Evolutionary conservation across 2,329 filamentous ascomycete species (phyloP), one percentile per base, ranked within the genome.

Genomic region (Botrytis fragariae): DNA sequence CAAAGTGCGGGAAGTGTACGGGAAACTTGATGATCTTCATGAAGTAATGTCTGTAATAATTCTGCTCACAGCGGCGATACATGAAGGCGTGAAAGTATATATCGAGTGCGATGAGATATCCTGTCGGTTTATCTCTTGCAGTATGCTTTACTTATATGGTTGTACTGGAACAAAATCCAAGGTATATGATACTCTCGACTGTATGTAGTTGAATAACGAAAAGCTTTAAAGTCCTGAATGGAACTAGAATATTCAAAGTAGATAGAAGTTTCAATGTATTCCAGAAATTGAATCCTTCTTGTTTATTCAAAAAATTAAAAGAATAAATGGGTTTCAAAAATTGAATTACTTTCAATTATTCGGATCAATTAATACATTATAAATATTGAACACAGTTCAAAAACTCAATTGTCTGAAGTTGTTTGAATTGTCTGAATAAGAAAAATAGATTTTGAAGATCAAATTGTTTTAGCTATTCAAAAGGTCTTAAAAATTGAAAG

Each of bases 271-370:
- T 16, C 12, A 54, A 54, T 18, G 0, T 29, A 29, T 29, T 57
- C 10, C 1, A 29, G 14, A 8, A 14, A 18, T 57, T 18, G n/a
- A 2, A 0, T 29, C 0, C 4, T 2, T 18, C 1, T 29, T 14
- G 7, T n/a, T 54, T 8, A 29, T 54, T 54, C 6, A 3, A 8
- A 0, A 8, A 8, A 1, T 8, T 54, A 25, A 29, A 16, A 29
- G 5, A 54, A 16, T 18, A 8, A 18, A 29, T 54, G 18, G 0
- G 29, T 29, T 54, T 29, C 5, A 51, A 0, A 5, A 16, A n/a
- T 51, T n/a, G 22, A 51, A 48, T 10, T 48, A 20, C 1, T 45
- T 20, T 45, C 44, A 48, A 10, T 25, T 4, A 48, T 48, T 25
- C 22, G 4, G 25, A 48, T 25, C 10, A 48, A 22, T 48, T 7